These are phyloP conservation scores for Starmerella asiatica DNA, from an alignment of 805 yeast species.

Conservation along the genomic window DNA sequence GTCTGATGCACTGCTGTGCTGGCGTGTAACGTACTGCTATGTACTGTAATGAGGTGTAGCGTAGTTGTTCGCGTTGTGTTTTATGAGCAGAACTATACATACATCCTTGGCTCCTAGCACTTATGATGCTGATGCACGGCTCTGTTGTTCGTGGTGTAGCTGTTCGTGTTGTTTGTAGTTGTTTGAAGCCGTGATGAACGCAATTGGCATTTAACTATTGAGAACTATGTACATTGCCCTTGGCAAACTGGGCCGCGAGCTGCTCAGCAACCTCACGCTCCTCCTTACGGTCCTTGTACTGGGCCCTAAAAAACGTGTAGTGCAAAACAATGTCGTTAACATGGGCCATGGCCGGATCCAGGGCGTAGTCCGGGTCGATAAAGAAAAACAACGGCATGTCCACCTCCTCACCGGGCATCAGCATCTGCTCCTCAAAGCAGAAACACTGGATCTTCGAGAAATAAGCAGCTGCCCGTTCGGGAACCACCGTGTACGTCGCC, in stretches of 20 bases:
- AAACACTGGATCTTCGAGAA: constrained; percentile 96
- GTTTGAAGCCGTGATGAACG: too few species aligned
- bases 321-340: constrained; percentile 81
- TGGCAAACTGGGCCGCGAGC: constrained; percentile 14
- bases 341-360: constrained; percentile 83
- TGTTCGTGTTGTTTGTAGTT: too few species aligned
- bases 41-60: too few species aligned
- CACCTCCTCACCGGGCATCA: constrained; percentile 91
- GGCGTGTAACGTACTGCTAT: too few species aligned
- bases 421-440: constrained; percentile 91
- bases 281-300: constrained; percentile 16
- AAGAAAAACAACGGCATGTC: constrained; percentile 98
- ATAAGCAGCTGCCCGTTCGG: constrained; percentile 92
- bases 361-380: constrained; percentile 88
- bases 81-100: too few species aligned
- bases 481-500: constrained; percentile 96
- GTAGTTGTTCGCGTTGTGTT: too few species aligned
- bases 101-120: too few species aligned
- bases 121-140: too few species aligned
- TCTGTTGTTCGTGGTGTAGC: too few species aligned
- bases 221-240: constrained; percentile 6
- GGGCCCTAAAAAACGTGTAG: constrained; percentile 67
- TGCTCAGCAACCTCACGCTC: constrained; percentile 12
- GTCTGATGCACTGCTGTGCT: too few species aligned
- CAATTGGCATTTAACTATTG: too few species aligned